phyloP scores from a whole-genome alignment of 2,329 filamentous ascomycete species.

The Ophiostoma montium region DNA sequence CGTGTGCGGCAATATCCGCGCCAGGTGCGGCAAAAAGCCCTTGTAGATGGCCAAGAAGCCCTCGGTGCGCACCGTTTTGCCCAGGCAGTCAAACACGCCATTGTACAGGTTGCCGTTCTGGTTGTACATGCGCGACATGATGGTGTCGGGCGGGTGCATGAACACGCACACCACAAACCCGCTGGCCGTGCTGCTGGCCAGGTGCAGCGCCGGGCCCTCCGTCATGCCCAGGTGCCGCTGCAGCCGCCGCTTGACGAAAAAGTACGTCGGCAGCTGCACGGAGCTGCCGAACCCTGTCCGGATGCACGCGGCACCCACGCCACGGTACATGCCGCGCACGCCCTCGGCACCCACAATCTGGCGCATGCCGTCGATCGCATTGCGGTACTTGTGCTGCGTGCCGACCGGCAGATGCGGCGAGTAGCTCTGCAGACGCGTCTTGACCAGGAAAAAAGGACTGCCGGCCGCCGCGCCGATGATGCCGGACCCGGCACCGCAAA shows the following conservation, averaged over 20 bases:
- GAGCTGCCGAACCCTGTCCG: slow-evolving; percentile 90
- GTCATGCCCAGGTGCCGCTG: slow-evolving; percentile 74
- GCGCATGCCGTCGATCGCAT: slow-evolving; percentile 67
- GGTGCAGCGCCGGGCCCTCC: slow-evolving; percentile 77
- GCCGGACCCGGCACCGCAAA: slow-evolving; percentile 78
- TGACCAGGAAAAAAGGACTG: slow-evolving; percentile 94
- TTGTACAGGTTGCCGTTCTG: slow-evolving; percentile 96
- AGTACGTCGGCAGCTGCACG: slow-evolving; percentile 94
- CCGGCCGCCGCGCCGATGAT: slow-evolving; percentile 86
- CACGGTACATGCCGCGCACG: slow-evolving; percentile 69
- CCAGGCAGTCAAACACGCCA: slow-evolving; percentile 81
- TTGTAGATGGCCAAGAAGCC: slow-evolving; percentile 92
- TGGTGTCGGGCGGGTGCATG: slow-evolving; percentile 97
- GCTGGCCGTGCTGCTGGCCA: slow-evolving; percentile 76
- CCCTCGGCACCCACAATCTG: slow-evolving; percentile 73
- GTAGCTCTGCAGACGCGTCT: slow-evolving; percentile 88
- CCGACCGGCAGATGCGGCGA: slow-evolving; percentile 87
- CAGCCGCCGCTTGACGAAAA: slow-evolving; percentile 84
- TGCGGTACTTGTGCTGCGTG: slow-evolving; percentile 88
- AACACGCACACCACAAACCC: slow-evolving; percentile 95
- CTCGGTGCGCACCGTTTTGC: slow-evolving; percentile 82
- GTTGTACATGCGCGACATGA: slow-evolving; percentile 99
- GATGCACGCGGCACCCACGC: slow-evolving; percentile 87
- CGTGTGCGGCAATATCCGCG: slow-evolving; percentile 88
- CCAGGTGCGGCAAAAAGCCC: slow-evolving; percentile 88